Conservation (phyloP, 1,284 basidiomycete genomes). For the Cryptococcus depauperatus region DNA sequence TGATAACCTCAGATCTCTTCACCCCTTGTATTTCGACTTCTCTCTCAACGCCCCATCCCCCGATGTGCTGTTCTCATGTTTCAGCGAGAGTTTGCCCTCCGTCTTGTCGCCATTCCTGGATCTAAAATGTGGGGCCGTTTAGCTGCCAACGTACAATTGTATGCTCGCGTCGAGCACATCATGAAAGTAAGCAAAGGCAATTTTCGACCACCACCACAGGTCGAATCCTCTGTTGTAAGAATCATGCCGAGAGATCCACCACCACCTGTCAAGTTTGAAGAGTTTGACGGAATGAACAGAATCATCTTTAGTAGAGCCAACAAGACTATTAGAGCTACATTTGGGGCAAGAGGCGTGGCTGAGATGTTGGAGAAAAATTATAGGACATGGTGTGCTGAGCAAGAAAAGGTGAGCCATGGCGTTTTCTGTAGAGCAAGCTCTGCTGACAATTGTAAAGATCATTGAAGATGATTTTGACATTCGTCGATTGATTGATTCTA, state of each 20-base stretch:
- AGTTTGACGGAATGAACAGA: conserved; percentile 90
- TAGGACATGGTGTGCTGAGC: conserved; percentile 85
- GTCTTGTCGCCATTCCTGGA: conserved; percentile 78
- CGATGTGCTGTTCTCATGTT: conserved; percentile 98
- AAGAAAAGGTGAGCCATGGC: conserved; percentile 55
- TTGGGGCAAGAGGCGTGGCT: conserved; percentile 82
- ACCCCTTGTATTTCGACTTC: conserved; percentile 89
- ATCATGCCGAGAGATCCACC: conserved; percentile 90
- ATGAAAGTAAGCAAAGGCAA: conserved; percentile 96
- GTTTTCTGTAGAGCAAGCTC: neutral
- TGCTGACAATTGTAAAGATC: conserved; percentile 49
- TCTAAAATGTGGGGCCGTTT: conserved; percentile 88
- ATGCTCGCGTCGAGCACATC: conserved; percentile 88
- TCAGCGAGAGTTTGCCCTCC: conserved; percentile 93
- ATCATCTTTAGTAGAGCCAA: conserved; percentile 87
- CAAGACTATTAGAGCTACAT: conserved; percentile 82
- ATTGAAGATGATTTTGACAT: conserved; percentile 64
- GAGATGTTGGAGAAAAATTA: conserved; percentile 93
- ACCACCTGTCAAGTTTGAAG: conserved; percentile 89
- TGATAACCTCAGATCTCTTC: conserved; percentile 66
- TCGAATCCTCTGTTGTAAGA: conserved; percentile 86
- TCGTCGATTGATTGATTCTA: conserved; percentile 63
- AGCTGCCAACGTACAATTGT: conserved; percentile 93
- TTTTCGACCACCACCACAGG: conserved; percentile 91
- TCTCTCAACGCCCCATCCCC: conserved; percentile 90